These are phyloP conservation scores for Gentiana straminea DNA, from an alignment of 257 asterid genomes.

Conservation along the genomic window DNA sequence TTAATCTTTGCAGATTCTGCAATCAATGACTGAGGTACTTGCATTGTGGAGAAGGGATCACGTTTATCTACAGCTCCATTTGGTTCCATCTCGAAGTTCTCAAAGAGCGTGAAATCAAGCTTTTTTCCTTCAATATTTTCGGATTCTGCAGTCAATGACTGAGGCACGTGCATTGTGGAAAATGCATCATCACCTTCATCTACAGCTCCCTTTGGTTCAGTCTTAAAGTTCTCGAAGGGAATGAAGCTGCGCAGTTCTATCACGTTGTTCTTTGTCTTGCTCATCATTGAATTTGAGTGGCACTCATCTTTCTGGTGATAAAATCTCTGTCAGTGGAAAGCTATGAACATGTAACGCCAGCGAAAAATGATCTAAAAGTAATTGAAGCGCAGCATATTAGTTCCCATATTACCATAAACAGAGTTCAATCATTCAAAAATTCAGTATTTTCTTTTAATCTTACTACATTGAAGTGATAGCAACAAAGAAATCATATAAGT, in stretches of 20 bases:
- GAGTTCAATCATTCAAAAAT: not conserved
- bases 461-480: not conserved
- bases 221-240: conserved; percentile 34
- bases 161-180: conserved; percentile 31
- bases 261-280: conserved; percentile 27
- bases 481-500: not conserved
- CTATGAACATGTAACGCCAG: not conserved
- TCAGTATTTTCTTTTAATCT: not conserved
- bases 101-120: conserved; percentile 38
- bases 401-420: not conserved
- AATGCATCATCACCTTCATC: conserved; percentile 32
- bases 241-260: conserved; percentile 45
- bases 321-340: conserved; percentile 11
- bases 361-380: not conserved
- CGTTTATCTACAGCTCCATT: conserved; percentile 28
- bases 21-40: conserved; percentile 27
- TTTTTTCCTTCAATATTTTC: conserved; percentile 32
- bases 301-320: conserved; percentile 36
- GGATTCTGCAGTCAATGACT: conserved; percentile 30
- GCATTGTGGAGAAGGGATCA: conserved; percentile 32
- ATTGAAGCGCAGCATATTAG: not conserved
- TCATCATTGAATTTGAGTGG: conserved; percentile 25
- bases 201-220: conserved; percentile 27
- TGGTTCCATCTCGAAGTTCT: conserved; percentile 26
- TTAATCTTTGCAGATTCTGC: conserved; percentile 36